phyloP scores from a whole-genome alignment of 2,329 filamentous ascomycete genomes.

The Cordyceps pruinosa region DNA sequence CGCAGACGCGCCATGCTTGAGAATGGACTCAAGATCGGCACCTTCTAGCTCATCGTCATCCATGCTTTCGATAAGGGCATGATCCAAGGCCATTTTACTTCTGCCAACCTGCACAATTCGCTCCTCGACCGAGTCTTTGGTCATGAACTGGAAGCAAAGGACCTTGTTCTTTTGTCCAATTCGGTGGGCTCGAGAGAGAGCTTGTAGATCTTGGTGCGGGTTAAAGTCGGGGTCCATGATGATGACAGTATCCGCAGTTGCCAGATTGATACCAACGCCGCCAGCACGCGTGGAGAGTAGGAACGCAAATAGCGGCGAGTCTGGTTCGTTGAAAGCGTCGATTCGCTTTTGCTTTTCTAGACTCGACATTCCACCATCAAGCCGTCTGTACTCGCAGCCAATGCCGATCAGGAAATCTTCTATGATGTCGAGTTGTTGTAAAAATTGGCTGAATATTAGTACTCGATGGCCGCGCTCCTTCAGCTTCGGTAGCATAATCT shows the following conservation, averaged over 20 bases:
- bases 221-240: slow-evolving; percentile 98
- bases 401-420: slow-evolving; percentile 85
- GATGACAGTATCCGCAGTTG: slow-evolving; percentile 94
- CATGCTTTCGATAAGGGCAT: slow-evolving; percentile 89
- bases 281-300: slow-evolving; percentile 89
- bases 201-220: slow-evolving; percentile 95
- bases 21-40: slow-evolving; percentile 77
- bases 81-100: slow-evolving; percentile 93
- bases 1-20: slow-evolving; percentile 80
- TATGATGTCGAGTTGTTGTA: slow-evolving; percentile 78
- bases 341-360: slow-evolving; percentile 91
- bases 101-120: slow-evolving; percentile 94
- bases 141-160: slow-evolving; percentile 90
- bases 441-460: slow-evolving; percentile 91
- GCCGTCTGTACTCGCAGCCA: slow-evolving; percentile 64
- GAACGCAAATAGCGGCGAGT: slow-evolving; percentile 81
- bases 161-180: slow-evolving; percentile 97
- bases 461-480: slow-evolving; percentile 81
- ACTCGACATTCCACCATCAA: slow-evolving; percentile 77
- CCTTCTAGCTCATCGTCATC: slow-evolving; percentile 73
- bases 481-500: slow-evolving; percentile 81
- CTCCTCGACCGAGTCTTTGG: slow-evolving; percentile 81
- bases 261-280: slow-evolving; percentile 94
- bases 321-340: slow-evolving; percentile 82
- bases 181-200: slow-evolving; percentile 85